Base-by-base conservation (phyloP, 2,329 filamentous ascomycete species). In the Helminthosporium solani region DNA sequence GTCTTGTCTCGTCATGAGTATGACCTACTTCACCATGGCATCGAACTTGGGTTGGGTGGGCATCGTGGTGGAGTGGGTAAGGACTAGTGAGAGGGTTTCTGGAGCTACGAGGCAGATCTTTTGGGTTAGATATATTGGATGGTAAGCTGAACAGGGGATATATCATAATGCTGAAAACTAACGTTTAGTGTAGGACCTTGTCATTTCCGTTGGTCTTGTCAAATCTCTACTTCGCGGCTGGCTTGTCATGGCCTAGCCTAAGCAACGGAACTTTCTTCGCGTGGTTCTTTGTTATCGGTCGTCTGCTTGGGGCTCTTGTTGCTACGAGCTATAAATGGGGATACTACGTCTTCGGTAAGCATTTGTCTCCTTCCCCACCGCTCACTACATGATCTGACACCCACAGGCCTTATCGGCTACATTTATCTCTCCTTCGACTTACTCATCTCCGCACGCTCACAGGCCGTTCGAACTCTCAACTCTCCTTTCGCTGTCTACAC, bases 11-110 rank as follows among this genome's bases (percentile, higher is more conserved):
- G 77, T 83, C 6, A 80, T 82, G 2, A 73, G 77, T 28, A 81
- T 86, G 53, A 75, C 82, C 12, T 86, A 86, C 70, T 87, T 83
- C 70, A 75, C 78, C 52, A 84, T 86, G 82, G 83, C 75, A 12
- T 80, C 81, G 9, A 82, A 84, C 57, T 71, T 87, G 1, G 84
- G 84, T 27, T 84, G 80, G 65, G 78, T 79, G 2, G 78, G 81
- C 0, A 83, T 86, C 54, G 60, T 71, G 15, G 83, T 83, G 30
- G 79, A 88, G 59, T 87, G 79, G 54, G 68, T 66, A 1, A 73
- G 75, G 41, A 68, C 49, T 46, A 63, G 72, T 43, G 67, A 71
- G 12, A 71, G 74, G 4, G 74, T 80, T 2, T 49, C 66, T 2
- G 81, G 80, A 4, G 63, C 68, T 1, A 80, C 78, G 38, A 78